Conservation (phyloP, 164 flowering plant species). For the Aristolochia contorta region DNA sequence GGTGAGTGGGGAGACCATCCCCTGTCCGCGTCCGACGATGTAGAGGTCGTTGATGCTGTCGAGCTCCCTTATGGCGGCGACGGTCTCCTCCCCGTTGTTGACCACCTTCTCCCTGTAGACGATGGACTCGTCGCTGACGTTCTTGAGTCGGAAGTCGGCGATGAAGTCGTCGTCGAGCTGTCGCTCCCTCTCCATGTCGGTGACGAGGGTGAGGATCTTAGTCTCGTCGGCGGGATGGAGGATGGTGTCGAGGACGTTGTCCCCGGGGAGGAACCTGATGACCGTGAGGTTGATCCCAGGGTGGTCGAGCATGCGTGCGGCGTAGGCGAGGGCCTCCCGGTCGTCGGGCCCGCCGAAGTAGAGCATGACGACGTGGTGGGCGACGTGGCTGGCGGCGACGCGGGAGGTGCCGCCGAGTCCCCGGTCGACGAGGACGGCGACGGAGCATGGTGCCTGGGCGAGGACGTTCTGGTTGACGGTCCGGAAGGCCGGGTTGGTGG, state of each 20-base stretch:
- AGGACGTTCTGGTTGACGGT: constrained; percentile 19
- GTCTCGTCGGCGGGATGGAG: neutral
- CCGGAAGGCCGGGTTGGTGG: constrained; percentile 15
- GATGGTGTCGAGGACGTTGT: neutral
- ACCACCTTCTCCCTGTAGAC: constrained; percentile 12
- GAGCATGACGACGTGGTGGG: constrained; percentile 15
- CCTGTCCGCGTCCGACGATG: constrained; percentile 15
- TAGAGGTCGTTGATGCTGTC: constrained; percentile 10
- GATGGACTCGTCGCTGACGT: constrained; percentile 6
- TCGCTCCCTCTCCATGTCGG: constrained; percentile 7
- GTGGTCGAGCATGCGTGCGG: constrained; percentile 14
- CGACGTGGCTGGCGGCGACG: constrained; percentile 7
- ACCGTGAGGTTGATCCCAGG: constrained; percentile 8
- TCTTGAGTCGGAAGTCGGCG: constrained; percentile 8
- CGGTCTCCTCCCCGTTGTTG: constrained; percentile 16
- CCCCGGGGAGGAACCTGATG: constrained; percentile 7
- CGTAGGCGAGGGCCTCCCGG: constrained; percentile 13
- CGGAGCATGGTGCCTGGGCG: constrained; percentile 17
- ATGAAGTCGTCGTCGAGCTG: constrained; percentile 10
- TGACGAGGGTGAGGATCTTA: neutral
- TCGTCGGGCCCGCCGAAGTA: constrained; percentile 22
- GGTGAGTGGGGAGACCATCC: constrained; percentile 10
- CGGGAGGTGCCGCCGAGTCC: constrained; percentile 14
- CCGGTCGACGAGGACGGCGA: constrained; percentile 20
- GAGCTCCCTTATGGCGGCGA: constrained; percentile 8